Evolutionary conservation across 2,329 filamentous ascomycete species (phyloP), one percentile per base, ranked within the genome.

Genomic region (Colletotrichum eremochloae): DNA sequence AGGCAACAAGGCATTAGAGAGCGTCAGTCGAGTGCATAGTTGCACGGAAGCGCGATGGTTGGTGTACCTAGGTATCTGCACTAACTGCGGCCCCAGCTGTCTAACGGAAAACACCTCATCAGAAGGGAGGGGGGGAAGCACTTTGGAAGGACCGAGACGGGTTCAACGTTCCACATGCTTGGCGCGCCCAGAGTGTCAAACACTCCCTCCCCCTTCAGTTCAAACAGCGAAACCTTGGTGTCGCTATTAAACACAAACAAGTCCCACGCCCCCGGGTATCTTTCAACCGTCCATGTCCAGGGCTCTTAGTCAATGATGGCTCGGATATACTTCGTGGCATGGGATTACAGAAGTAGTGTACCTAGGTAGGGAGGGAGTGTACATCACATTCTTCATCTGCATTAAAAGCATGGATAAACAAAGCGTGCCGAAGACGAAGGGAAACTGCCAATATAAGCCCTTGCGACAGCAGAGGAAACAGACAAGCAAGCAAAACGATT

Each of bases 171-270:
- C 55, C 55, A 57, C 55, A 40, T 57, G 20, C 36, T n/a, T 33
- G 55, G 55, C 55, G 55, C 33, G 20, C 36, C 36, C 55, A 57
- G 55, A 52, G 46, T 52, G 11, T 52, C 60, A 48, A 48, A 61
- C 42, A 33, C 46, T 12, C 7, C 60, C 31, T 24, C 44, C 31
- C 20, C 14, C 46, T 12, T 50, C 62, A 31, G 24, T 60, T 53
- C 62, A 42, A 55, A 64, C 38, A 29, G 33, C 29, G 33, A 63
- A 63, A 52, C 60, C 20, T 52, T 63, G 60, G 60, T 52, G 46
- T 40, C 15, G 50, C 46, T 63, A 33, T 52, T 52, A 52, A 53
- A 63, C 46, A 52, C 46, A 63, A 63, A 63, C 61, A 29, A 52
- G 48, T n/a, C 50, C 62, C 48, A 36, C 62, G 50, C 48, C 38